phyloP scores from a whole-genome alignment of 2,329 filamentous ascomycete species.

The Paracorniculantispora psalliotae region DNA sequence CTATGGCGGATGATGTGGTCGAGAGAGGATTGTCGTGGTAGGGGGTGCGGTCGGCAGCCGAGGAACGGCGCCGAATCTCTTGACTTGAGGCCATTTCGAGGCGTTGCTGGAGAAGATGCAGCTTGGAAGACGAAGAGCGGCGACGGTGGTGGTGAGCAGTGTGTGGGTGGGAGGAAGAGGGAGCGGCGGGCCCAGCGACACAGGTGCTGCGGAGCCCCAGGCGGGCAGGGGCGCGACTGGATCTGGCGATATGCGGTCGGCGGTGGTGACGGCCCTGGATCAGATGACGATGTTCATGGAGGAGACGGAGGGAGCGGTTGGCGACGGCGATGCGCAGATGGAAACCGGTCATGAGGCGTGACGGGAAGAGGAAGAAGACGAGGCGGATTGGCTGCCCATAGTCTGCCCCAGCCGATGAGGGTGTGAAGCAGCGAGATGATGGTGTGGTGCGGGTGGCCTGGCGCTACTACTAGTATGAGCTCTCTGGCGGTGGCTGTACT shows the following conservation, averaged over 20 bases:
- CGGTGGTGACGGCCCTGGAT: constrained; percentile 30
- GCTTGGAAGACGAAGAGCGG: constrained; percentile 16
- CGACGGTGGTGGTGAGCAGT: constrained; percentile 29
- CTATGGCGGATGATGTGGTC: constrained; percentile 18
- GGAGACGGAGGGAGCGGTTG: constrained; percentile 41
- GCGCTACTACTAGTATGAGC: constrained; percentile 1
- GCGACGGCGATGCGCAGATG: constrained; percentile 43
- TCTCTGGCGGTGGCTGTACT: background rate
- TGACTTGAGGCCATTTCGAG: constrained; percentile 32
- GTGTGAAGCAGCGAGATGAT: background rate
- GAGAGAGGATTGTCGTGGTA: constrained; percentile 23
- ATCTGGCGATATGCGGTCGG: constrained; percentile 40
- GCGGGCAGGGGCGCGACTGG: constrained; percentile 36
- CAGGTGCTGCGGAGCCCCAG: constrained; percentile 33
- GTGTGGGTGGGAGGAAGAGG: constrained; percentile 16
- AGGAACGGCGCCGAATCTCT: constrained; percentile 36
- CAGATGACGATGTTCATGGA: constrained; percentile 40
- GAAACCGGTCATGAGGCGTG: constrained; percentile 41
- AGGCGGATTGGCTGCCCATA: background rate
- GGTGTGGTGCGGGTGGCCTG: background rate
- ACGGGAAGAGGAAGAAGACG: background rate
- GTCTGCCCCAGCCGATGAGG: background rate
- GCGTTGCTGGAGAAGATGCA: background rate
- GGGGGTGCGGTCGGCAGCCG: constrained; percentile 29
- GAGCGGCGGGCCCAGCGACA: constrained; percentile 9